Evolutionary conservation across 805 yeast genomes (phyloP), one percentile per base, ranked within the genome.

Genomic region (Barnettozyma sucrosica): DNA sequence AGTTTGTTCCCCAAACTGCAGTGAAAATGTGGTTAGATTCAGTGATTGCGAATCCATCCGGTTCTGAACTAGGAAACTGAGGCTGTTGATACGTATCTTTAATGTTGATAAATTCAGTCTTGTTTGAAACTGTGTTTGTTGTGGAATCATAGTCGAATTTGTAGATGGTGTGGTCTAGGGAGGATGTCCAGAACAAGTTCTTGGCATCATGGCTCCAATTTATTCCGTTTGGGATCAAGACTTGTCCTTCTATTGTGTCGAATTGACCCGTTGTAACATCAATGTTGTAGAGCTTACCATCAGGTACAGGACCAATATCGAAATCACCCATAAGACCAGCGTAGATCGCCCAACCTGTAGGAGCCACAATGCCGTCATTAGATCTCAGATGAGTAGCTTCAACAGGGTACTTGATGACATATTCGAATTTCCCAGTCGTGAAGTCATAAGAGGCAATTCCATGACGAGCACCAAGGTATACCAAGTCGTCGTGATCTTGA

Each of bases 311-410:
- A 18, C 65, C 65, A 23, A 64, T 59, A 14, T 68, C 71, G 54
- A 78, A 79, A 49, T 79, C 80, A 20, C 72, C 72, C 95, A 89
- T 89, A 19, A 90, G 72, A 1, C 97, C 96, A 43, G 86, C 79
- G 77, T 86, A 83, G 44, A 89, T 75, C 51, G 51, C 52, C 36
- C 82, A 74, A 1, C 96, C 96, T 58, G 77, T 68, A 4, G 86
- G 83, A 50, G 87, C 89, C 36, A 89, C 76, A 41, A 79, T 76
- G 0, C 97, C 96, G 61, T 89, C 97, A 58, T 89, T 89, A 37
- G 93, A 83, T 57, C 89, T 71, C 62, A 76, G 63, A 40, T 64
- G 66, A 20, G 42, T 46, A n/a, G 51, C 50, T 26, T 62, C 53
- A 2, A 58, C 57, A 13, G 65, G 58, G 43, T 75, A 82, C 24